phyloP scores from a whole-genome alignment of 2,329 filamentous ascomycete species.

The Neocatenulostroma microsporum region DNA sequence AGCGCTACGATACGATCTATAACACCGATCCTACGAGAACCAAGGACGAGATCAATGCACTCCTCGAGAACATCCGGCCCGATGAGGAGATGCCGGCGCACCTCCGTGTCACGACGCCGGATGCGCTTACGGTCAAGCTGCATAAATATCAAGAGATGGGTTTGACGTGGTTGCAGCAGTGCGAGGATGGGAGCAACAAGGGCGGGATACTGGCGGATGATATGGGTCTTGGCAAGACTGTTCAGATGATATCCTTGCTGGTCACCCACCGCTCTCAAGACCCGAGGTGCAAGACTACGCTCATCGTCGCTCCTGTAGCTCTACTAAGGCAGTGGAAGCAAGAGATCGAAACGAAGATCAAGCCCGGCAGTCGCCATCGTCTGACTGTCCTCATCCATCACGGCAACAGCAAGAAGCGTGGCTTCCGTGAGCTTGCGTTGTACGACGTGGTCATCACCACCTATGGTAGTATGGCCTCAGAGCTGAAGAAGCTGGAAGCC shows the following conservation, averaged over 20 bases:
- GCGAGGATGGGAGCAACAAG: constrained; percentile 63
- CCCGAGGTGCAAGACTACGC: constrained; percentile 59
- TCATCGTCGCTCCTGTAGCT: constrained; percentile 74
- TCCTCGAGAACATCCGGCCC: constrained; percentile 65
- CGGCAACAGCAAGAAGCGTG: constrained; percentile 48
- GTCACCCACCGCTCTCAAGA: constrained; percentile 57
- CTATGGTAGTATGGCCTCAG: constrained; percentile 62
- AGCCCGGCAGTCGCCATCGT: constrained; percentile 40
- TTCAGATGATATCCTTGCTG: constrained; percentile 73
- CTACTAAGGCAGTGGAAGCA: constrained; percentile 77
- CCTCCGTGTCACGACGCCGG: constrained; percentile 60
- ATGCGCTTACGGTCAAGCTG: constrained; percentile 58
- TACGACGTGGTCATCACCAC: constrained; percentile 74
- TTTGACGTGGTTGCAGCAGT: constrained; percentile 66
- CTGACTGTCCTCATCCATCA: constrained; percentile 65
- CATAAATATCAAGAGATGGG: constrained; percentile 79
- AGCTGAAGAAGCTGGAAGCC: constrained; percentile 55
- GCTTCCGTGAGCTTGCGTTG: constrained; percentile 53
- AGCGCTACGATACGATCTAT: constrained; percentile 19
- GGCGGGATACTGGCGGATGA: constrained; percentile 72
- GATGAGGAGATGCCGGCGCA: constrained; percentile 50
- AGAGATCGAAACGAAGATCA: constrained; percentile 66
- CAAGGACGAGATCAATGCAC: constrained; percentile 59
- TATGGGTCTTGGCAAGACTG: constrained; percentile 79
- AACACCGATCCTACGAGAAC: constrained; percentile 43